Conservation (phyloP, 345 rosid genomes). For the Rhodamnia argentea region DNA sequence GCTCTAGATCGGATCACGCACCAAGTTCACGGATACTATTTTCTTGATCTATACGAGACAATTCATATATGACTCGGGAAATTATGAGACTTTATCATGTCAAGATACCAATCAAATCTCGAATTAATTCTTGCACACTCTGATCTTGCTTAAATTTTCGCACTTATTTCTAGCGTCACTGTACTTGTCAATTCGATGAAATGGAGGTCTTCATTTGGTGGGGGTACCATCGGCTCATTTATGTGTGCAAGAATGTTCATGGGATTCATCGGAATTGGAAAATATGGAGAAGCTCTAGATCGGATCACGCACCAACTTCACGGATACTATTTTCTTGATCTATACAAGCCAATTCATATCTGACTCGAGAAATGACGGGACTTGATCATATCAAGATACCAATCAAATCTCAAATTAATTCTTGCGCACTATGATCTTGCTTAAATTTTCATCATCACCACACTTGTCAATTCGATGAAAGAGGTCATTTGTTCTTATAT, state of each 20-base stretch:
- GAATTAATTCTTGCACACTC: not conserved
- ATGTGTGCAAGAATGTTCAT: too few relatives aligned
- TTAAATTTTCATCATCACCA: not conserved
- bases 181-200: too few relatives aligned
- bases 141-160: not conserved
- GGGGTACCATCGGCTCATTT: not conserved
- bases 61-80: accelerated
- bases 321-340: not conserved
- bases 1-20: not conserved
- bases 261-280: too few relatives aligned
- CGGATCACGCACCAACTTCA: too few relatives aligned
- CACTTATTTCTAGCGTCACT: accelerated
- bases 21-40: not conserved
- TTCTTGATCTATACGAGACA: not conserved
- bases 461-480: not conserved
- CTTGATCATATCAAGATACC: accelerated
- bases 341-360: not conserved
- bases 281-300: too few relatives aligned
- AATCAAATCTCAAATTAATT: not conserved
- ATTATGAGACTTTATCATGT: not conserved
- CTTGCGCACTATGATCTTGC: not conserved
- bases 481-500: not conserved
- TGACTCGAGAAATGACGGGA: not conserved
- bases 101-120: accelerated
- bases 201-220: not conserved